Base-by-base conservation (phyloP, 305 asterid genomes). In the Striga hermonthica region DNA sequence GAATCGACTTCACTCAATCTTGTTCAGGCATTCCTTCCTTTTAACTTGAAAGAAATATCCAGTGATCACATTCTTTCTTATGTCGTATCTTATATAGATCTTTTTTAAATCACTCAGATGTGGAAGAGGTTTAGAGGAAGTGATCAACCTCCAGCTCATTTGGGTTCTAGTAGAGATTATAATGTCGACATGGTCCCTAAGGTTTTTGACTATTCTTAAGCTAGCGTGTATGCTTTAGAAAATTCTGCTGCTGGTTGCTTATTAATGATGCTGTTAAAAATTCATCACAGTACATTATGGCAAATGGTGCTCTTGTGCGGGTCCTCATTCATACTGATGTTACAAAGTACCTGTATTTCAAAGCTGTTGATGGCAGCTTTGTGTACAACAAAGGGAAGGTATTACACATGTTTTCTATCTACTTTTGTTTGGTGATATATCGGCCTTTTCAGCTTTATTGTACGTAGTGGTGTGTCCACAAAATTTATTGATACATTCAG, bases 141-240 rank as follows among this genome's bases (percentile, higher is more conserved):
- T 65, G 98, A 92, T 54, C 76, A 75, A 68, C 95, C 98, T 80
- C 97, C 97, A 43, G 83, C 84, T 54, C 79, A 79, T 55, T 74
- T 92, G 86, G 98, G 96, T 64, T 75, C 97, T 38, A 89, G 93
- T 76, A 84, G 96, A 78, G 96, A 87, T 68, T 92, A 87, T 69
- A 92, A 89, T 56, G 97, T 92, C 43, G 96, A 91, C 83, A 91
- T 91, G 97, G 80, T 83, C 65, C 98, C 98, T 31, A 92, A 92
- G 98, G 97, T 92, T 68, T 57, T 53, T 57, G n/a, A 65, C 38
- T 40, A 58, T 60, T 60, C 71, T 28, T 64, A 60, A 38, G 31
- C 37, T 76, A 34, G 36, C 63, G 39, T 28, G 49, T 60, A 60
- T 64, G 52, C 37, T 75, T 48, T 62, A 11, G 47, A 31, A 37